Conservation (phyloP, 805 yeast genomes). For the Candida tammaniensis region DNA sequence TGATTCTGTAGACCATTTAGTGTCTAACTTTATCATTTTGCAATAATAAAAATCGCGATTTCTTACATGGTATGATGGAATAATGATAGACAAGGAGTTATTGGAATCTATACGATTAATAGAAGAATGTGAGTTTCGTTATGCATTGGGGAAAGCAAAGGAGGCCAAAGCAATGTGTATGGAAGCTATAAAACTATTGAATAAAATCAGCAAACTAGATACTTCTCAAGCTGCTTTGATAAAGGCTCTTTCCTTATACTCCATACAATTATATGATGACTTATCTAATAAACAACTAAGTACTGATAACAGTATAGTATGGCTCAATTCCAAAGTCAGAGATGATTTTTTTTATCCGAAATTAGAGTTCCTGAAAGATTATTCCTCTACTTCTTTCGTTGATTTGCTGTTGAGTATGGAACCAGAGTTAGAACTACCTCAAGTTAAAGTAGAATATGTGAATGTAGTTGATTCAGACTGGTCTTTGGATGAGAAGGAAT, state of each 20-base stretch:
- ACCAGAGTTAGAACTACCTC: constrained; percentile 15
- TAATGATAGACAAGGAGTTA: too few species aligned
- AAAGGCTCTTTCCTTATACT: constrained; percentile 18
- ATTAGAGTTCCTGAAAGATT: constrained; percentile 14
- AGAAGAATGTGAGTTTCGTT: constrained; percentile 16
- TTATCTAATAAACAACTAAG: constrained; percentile 1
- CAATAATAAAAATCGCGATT: too few species aligned
- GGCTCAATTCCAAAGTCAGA: constrained; percentile 25
- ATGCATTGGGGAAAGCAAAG: constrained; percentile 14
- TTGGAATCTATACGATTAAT: constrained; percentile 5
- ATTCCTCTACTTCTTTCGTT: constrained; percentile 9
- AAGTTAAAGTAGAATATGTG: constrained; percentile 8
- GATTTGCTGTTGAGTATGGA: too few species aligned
- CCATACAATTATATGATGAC: constrained; percentile 21
- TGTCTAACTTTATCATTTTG: neutral
- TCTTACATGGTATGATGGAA: too few species aligned
- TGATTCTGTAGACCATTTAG: constrained; percentile 5
- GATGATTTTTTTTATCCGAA: constrained; percentile 17
- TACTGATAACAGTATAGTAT: constrained; percentile 18
- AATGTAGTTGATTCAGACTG: constrained; percentile 29
- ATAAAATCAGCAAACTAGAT: constrained; percentile 14
- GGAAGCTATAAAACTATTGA: constrained; percentile 23
- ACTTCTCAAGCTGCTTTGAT: neutral
- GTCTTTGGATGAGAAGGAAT: constrained; percentile 33
- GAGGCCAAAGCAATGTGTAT: constrained; percentile 20